Conservation (phyloP, 192 early-diverging fungal genomes). For the Allomyces arbusculus region DNA sequence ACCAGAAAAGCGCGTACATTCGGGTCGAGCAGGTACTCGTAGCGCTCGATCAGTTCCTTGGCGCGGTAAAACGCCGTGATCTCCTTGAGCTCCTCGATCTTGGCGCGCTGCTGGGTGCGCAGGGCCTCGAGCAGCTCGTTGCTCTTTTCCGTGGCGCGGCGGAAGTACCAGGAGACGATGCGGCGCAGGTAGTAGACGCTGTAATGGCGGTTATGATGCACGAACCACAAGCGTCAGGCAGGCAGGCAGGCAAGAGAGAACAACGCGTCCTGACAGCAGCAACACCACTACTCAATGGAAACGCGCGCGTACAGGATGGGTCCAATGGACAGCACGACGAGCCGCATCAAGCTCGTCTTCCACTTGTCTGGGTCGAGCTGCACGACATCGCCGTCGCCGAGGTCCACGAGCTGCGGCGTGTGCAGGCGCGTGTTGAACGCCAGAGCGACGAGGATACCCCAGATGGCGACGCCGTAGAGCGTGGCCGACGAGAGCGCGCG, state of each 20-base stretch:
- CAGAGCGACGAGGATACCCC: conserved; percentile 15
- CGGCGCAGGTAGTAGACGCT: not conserved
- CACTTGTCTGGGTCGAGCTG: conserved; percentile 10
- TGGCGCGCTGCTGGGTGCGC: conserved; percentile 38
- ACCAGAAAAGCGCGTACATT: not conserved
- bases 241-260: not conserved
- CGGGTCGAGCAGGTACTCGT: conserved; percentile 24
- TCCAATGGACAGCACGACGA: not conserved
- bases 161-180: not conserved
- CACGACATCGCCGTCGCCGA: conserved; percentile 17
- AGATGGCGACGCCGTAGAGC: conserved; percentile 16
- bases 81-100: conserved; percentile 86
- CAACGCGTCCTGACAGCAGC: not conserved
- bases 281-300: not conserved
- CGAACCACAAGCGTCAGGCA: not conserved
- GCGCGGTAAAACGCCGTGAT: conserved; percentile 81
- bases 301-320: not conserved
- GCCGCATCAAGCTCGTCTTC: not conserved
- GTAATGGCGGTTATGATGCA: not conserved
- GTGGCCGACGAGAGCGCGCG: conserved; percentile 16
- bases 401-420: conserved; percentile 9
- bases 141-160: conserved; percentile 2
- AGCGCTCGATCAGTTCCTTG: conserved; percentile 70
- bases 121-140: conserved; percentile 14
- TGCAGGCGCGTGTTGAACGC: conserved; percentile 20